Conservation (phyloP, 176 grass and related monocot species). For the Stipa capillata region DNA sequence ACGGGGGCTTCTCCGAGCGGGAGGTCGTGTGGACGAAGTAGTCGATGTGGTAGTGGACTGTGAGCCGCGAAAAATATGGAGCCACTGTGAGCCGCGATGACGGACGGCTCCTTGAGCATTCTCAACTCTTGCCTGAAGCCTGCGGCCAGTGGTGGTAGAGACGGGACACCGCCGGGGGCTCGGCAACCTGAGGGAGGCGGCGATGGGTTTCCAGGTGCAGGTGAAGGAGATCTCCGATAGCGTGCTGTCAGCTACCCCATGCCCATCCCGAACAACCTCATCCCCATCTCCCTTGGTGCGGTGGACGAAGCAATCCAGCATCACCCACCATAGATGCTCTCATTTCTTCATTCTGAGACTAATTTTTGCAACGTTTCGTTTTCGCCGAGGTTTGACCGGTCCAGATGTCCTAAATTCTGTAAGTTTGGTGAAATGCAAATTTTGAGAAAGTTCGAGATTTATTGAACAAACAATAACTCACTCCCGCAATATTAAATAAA, state of each 20-base stretch:
- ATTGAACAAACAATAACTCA: too few relatives aligned
- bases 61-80: not conserved
- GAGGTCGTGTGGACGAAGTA: conserved; percentile 1
- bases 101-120: accelerated
- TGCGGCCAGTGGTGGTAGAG: not conserved
- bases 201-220: not conserved
- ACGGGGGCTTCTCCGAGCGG: not conserved
- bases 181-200: not conserved
- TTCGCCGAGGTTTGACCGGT: too few relatives aligned
- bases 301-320: not conserved
- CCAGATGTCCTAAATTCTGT: too few relatives aligned
- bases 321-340: too few relatives aligned
- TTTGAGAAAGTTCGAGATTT: too few relatives aligned
- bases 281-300: not conserved
- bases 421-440: too few relatives aligned
- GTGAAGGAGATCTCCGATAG: not conserved
- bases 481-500: too few relatives aligned
- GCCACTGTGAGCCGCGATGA: not conserved
- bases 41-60: not conserved
- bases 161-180: not conserved
- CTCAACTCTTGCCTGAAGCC: not conserved
- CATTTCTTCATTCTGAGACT: too few relatives aligned
- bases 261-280: not conserved
- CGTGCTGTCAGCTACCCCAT: not conserved
- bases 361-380: too few relatives aligned